Percentiles rank a stretch among this genome's conserved stretches.
phyloP scores from a whole-genome alignment of 2,329 filamentous ascomycete species.

The Chrysoporthe cubensis region DNA sequence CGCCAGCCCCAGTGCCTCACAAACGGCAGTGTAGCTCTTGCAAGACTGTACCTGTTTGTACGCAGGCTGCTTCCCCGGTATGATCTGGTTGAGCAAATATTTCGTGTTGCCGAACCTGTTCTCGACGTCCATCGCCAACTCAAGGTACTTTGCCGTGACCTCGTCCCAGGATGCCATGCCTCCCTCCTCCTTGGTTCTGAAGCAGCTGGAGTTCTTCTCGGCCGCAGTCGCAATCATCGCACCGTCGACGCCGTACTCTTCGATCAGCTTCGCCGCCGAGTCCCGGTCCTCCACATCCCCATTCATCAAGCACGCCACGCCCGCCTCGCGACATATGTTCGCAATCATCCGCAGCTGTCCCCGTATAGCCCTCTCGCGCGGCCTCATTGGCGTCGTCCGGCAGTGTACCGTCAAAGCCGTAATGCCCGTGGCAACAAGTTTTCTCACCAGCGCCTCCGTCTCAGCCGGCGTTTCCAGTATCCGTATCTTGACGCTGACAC shows the following conservation, averaged over 20 bases:
- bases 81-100: conserved; percentile 81
- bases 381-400: conserved; percentile 93
- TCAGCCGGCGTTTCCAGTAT: conserved; percentile 75
- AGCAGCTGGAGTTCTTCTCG: conserved; percentile 89
- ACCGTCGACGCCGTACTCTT: conserved; percentile 84
- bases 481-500: conserved; percentile 96
- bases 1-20: conserved; percentile 66
- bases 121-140: conserved; percentile 72
- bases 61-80: conserved; percentile 74
- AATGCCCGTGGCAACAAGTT: conserved; percentile 85
- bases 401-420: conserved; percentile 93
- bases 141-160: conserved; percentile 76
- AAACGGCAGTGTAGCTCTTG: conserved; percentile 73
- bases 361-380: conserved; percentile 83
- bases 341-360: conserved; percentile 85
- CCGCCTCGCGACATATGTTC: conserved; percentile 77
- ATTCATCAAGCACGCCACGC: conserved; percentile 94
- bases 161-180: conserved; percentile 76
- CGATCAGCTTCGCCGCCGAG: conserved; percentile 70
- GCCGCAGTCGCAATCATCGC: conserved; percentile 97
- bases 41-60: conserved; percentile 65
- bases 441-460: conserved; percentile 77
- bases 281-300: conserved; percentile 82
- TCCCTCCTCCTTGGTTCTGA: conserved; percentile 70
- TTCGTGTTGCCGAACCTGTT: conserved; percentile 95